Evolutionary conservation across 306 rosid species (phyloP).

Genomic region (Castanopsis chinensis): DNA sequence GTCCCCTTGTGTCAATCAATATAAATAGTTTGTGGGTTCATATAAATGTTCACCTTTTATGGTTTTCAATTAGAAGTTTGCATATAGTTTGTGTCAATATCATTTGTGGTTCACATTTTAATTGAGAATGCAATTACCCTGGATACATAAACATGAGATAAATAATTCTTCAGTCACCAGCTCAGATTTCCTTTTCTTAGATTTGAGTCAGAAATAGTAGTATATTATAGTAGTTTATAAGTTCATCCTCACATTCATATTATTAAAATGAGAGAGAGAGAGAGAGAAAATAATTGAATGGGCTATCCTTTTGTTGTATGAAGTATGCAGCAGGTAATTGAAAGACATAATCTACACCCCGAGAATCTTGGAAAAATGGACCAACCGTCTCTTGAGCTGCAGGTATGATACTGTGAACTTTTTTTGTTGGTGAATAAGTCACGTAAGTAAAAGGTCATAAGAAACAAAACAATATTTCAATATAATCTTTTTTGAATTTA

Average conservation of each 20-base stretch:
- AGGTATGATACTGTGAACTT: constrained; percentile 12
- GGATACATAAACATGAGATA: neutral
- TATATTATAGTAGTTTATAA: neutral
- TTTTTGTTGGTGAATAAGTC: neutral
- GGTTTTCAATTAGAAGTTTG: no score
- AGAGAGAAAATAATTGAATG: neutral
- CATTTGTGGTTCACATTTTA: no score
- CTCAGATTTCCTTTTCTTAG: neutral
- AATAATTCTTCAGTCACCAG: neutral
- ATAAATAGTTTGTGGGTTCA: no score
- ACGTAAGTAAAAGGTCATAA: neutral
- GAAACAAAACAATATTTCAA: no score
- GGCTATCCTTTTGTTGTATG: neutral
- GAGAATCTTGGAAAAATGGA: constrained; percentile 3
- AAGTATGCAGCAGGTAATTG: constrained; percentile 29
- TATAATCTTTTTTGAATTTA: neutral
- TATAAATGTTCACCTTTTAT: no score
- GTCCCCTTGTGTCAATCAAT: no score
- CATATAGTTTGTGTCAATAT: no score
- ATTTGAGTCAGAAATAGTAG: neutral
- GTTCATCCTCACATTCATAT: neutral
- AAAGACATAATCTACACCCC: constrained; percentile 12
- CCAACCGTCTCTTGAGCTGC: constrained; percentile 27
- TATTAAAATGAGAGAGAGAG: neutral
- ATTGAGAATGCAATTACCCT: neutral